phyloP scores from a whole-genome alignment of 441 rosid genomes.

The Pelargonium citronellum region DNA sequence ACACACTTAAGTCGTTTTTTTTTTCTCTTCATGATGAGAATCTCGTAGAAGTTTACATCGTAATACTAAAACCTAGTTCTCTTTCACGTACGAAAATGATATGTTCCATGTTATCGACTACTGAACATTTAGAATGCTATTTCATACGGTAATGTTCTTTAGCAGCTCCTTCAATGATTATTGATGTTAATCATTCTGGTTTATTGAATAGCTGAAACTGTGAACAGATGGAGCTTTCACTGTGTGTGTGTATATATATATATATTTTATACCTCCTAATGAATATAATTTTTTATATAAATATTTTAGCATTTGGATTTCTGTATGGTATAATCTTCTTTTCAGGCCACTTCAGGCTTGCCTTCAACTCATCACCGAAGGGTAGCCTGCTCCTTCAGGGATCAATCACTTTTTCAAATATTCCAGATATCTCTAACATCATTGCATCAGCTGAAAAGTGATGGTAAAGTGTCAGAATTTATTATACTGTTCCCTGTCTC shows the following conservation, averaged over 20 bases:
- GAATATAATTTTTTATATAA: too few relatives aligned
- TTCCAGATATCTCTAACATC: conserved; percentile 93
- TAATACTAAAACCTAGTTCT: neutral
- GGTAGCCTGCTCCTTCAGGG: conserved; percentile 89
- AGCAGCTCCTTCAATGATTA: neutral
- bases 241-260: too few relatives aligned
- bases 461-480: conserved; percentile 46
- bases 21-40: neutral
- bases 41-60: neutral
- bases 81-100: neutral
- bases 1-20: neutral
- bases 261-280: neutral
- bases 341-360: conserved; percentile 72
- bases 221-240: neutral
- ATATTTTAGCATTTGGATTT: too few relatives aligned
- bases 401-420: conserved; percentile 86
- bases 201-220: neutral
- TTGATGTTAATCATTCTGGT: neutral
- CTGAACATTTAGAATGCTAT: neutral
- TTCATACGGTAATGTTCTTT: neutral
- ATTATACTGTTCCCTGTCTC: conserved; percentile 2
- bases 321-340: conserved; percentile 13
- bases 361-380: conserved; percentile 87
- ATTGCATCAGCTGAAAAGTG: conserved; percentile 77
- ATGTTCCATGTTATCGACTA: neutral